Evolutionary conservation across 805 yeast species (phyloP).

Genomic region (Kazachstania taianensis): DNA sequence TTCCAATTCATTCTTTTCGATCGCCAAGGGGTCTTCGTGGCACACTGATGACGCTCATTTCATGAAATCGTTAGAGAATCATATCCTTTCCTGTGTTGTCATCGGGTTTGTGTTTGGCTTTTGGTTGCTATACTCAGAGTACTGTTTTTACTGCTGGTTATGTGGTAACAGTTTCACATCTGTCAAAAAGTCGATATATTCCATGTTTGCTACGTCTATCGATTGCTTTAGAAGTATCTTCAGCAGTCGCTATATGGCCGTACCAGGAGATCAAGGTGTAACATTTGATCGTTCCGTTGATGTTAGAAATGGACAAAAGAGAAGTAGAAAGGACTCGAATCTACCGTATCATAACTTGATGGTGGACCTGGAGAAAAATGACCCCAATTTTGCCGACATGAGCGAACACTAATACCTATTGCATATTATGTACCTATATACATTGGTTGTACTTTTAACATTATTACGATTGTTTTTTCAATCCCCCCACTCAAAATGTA

Average conservation of each 20-base stretch:
- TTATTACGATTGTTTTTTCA: too few species aligned
- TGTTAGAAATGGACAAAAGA: constrained; percentile 5
- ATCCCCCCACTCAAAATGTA: too few species aligned
- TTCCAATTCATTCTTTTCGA: constrained; percentile 55
- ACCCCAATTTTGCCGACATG: constrained; percentile 6
- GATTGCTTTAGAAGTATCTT: not conserved
- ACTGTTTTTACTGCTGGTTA: constrained; percentile 35
- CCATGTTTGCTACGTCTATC: not conserved
- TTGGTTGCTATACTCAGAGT: constrained; percentile 37
- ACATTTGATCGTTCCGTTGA: constrained; percentile 4
- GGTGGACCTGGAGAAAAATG: constrained; percentile 4
- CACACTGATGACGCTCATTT: constrained; percentile 79
- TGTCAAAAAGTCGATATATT: not conserved
- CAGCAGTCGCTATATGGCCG: not conserved
- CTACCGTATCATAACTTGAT: not conserved
- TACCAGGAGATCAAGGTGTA: not conserved
- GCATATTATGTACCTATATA: too few species aligned
- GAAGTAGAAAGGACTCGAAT: constrained; percentile 8
- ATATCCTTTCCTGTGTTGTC: constrained; percentile 60
- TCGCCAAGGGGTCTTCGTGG: constrained; percentile 85
- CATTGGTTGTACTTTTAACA: too few species aligned
- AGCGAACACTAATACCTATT: too few species aligned
- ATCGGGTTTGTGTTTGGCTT: constrained; percentile 47
- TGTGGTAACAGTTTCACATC: constrained; percentile 11
- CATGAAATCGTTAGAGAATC: constrained; percentile 63